phyloP scores from a whole-genome alignment of 352 stramenopile genomes.

The Phytophthora tentaculata region DNA sequence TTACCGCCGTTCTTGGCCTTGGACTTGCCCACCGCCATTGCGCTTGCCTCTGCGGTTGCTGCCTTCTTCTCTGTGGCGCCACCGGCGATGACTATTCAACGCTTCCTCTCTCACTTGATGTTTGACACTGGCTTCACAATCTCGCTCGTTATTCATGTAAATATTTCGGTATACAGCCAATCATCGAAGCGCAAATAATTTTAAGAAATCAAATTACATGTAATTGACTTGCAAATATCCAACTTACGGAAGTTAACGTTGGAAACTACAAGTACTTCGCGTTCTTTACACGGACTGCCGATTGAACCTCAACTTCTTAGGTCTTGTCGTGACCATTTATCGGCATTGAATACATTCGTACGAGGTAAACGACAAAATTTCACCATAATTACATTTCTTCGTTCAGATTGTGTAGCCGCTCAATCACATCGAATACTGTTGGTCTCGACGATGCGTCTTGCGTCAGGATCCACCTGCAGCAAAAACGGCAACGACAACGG shows the following conservation, averaged over 20 bases:
- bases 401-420: conserved; percentile 51
- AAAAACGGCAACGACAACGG: not conserved
- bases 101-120: not conserved
- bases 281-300: no score
- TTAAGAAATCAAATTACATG: not conserved
- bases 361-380: not conserved
- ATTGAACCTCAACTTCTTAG: no score
- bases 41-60: conserved; percentile 2
- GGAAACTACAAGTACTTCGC: no score
- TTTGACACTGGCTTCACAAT: not conserved
- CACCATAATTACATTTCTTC: conserved; percentile 17
- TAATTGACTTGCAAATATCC: no score
- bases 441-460: conserved; percentile 56
- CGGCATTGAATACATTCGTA: no score
- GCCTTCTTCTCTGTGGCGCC: not conserved
- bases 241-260: no score
- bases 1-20: conserved; percentile 31
- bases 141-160: not conserved
- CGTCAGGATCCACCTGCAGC: conserved; percentile 70
- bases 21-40: conserved; percentile 20
- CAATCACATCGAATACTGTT: conserved; percentile 73
- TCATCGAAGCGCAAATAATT: not conserved
- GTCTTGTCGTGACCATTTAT: no score
- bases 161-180: not conserved
- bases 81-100: not conserved